Conservation (phyloP, 345 rosid species). For the Garcia nutans region DNA sequence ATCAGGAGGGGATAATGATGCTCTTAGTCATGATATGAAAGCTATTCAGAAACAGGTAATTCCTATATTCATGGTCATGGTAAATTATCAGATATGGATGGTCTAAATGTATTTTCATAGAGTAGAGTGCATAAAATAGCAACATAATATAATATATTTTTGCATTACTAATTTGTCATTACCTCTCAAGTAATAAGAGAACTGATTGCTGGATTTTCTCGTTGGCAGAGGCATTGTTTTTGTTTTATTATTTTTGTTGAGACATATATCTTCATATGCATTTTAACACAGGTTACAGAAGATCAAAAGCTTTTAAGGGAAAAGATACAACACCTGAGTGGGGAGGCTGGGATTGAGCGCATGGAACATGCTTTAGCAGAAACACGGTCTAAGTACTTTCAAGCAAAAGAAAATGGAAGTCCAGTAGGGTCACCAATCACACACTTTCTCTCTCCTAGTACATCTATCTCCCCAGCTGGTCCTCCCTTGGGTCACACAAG, state of each 20-base stretch:
- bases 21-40: constrained; percentile 86
- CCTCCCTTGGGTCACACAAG: constrained; percentile 29
- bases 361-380: constrained; percentile 79
- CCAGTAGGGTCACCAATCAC: constrained; percentile 53
- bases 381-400: constrained; percentile 60
- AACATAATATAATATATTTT: too few species aligned
- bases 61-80: not conserved
- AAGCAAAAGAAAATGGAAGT: constrained; percentile 57
- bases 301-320: constrained; percentile 84
- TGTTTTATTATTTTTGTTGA: not conserved
- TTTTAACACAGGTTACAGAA: constrained; percentile 57
- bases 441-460: constrained; percentile 36
- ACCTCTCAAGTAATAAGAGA: too few species aligned
- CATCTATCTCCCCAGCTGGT: constrained; percentile 38
- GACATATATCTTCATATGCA: not conserved
- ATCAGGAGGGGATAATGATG: constrained; percentile 50
- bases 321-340: constrained; percentile 72
- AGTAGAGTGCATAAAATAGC: too few species aligned
- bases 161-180: too few species aligned
- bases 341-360: constrained; percentile 68
- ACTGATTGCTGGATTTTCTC: not conserved
- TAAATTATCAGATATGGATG: not conserved
- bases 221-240: not conserved
- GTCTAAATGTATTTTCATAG: too few species aligned
- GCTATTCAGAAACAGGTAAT: constrained; percentile 87